Base-by-base conservation (phyloP, 176 grass and related monocot species). In the Otatea glauca region DNA sequence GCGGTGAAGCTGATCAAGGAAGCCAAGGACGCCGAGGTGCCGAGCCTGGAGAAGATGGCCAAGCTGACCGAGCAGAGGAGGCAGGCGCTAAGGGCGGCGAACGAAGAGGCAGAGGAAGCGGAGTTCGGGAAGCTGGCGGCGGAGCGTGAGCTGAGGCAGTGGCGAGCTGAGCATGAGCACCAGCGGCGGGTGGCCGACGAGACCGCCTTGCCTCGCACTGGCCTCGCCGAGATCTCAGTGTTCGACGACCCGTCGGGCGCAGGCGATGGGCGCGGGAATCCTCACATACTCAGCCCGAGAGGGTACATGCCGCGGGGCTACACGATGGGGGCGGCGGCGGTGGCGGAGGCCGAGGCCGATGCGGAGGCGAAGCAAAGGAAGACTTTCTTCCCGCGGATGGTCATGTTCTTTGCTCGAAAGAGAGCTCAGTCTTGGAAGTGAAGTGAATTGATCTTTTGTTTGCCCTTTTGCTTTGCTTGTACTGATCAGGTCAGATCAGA, bases 361-460 rank as follows among this genome's bases (percentile, higher is more conserved):
- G 29, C 29, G 29, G 29, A 29, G 38, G 56, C 32, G 11, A 48
- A 65, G 37, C 77, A 65, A 68, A 94, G 75, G 88, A 87, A 88
- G 53, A 75, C 84, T 1, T 29, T 29, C 0, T 91, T 94, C 49
- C 90, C 92, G 9, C 81, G 92, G 35, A 79, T 97, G 62, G 78
- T 89, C 63, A 91, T 91, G 86, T 94, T 92, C 77, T 61, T 94
- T 81, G 90, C 88, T 56, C 77, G 84, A 89, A 94, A 84, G 81
- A 92, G 86, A 78, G 88, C 89, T 13, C 90, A 94, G 62, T 41
- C 84, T 1, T 87, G 90, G 83, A 94, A 91, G 86, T 84, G 75
- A 85, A 8, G 75, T 49, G 76, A 79, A 29, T 29, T 29, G 29
- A 29, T 53, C 14, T 69, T 34, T 6, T 38, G 7, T 82, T 60